Conservation (phyloP, 2,329 filamentous ascomycete species). For the Sporothrix brunneoviolacea region DNA sequence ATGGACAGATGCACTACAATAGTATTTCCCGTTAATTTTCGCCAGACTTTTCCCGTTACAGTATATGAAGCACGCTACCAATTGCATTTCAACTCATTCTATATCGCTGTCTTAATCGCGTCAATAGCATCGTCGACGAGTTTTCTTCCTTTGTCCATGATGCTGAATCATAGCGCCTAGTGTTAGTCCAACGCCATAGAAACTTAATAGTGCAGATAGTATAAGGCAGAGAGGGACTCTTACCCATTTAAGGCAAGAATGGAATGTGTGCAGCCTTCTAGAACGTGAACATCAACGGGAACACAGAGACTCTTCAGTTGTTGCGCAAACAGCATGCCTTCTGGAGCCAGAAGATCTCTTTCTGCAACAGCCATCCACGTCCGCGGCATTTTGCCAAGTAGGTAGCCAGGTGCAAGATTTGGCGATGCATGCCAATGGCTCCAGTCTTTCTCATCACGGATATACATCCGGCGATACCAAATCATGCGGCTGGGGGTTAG, state of each 20-base stretch:
- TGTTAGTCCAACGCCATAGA: neutral
- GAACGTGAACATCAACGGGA: slow-evolving; percentile 11
- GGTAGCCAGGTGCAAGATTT: slow-evolving; percentile 21
- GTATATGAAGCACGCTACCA: too few species aligned
- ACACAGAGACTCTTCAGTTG: slow-evolving; percentile 17
- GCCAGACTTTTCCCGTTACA: too few species aligned
- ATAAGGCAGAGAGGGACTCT: neutral
- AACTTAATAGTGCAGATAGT: neutral
- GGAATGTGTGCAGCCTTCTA: slow-evolving; percentile 23
- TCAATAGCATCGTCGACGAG: slow-evolving; percentile 9
- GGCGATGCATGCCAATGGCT: slow-evolving; percentile 28
- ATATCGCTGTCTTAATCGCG: neutral
- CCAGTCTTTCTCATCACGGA: slow-evolving; percentile 22
- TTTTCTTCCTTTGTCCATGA: slow-evolving; percentile 13
- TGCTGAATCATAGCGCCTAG: neutral
- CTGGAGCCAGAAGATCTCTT: slow-evolving; percentile 28
- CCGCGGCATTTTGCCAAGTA: slow-evolving; percentile 24
- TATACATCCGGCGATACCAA: slow-evolving; percentile 32
- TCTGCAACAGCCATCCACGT: slow-evolving; percentile 29
- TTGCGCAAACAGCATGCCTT: slow-evolving; percentile 25
- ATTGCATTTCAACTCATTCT: neutral
- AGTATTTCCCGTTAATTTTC: too few species aligned
- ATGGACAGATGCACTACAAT: too few species aligned
- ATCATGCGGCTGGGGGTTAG: slow-evolving; percentile 25
- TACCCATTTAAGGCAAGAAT: neutral